These are phyloP conservation scores for Phytophthora crassamura DNA, from an alignment of 352 stramenopile species.

Conservation along the genomic window DNA sequence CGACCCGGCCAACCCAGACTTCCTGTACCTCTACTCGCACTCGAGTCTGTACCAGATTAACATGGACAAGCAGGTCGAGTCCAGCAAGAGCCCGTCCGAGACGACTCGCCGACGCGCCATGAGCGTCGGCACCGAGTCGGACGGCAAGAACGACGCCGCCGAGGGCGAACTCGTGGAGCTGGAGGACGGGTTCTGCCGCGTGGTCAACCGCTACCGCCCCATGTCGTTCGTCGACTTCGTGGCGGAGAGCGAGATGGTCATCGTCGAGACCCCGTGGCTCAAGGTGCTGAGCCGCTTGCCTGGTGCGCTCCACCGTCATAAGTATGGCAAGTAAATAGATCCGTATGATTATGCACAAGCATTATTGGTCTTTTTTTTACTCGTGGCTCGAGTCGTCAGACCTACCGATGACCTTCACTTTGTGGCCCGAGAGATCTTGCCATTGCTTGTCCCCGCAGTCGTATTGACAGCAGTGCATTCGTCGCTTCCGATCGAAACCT, in stretches of 20 bases:
- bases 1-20: slow-evolving; percentile 76
- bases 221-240: slow-evolving; percentile 89
- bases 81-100: slow-evolving; percentile 43
- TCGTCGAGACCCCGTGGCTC: slow-evolving; percentile 88
- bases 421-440: slow-evolving; percentile 61
- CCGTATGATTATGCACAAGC: slow-evolving; percentile 28
- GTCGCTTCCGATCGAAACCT: slow-evolving; percentile 72
- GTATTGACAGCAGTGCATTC: slow-evolving; percentile 82
- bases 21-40: slow-evolving; percentile 84
- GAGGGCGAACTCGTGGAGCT: slow-evolving; percentile 71
- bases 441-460: slow-evolving; percentile 88
- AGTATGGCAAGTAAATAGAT: slow-evolving; percentile 87
- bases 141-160: slow-evolving; percentile 57
- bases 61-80: slow-evolving; percentile 54
- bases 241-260: slow-evolving; percentile 72
- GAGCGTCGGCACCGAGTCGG: slow-evolving; percentile 68
- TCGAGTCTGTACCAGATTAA: slow-evolving; percentile 86
- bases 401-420: slow-evolving; percentile 54
- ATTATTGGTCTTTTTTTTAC: not conserved
- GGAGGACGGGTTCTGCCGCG: slow-evolving; percentile 70
- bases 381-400: slow-evolving; percentile 21
- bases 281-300: slow-evolving; percentile 87
- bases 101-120: slow-evolving; percentile 56
- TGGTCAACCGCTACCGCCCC: slow-evolving; percentile 85
- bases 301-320: slow-evolving; percentile 83